Conservation (phyloP, 495 filamentous ascomycete species). For the Tuber magnatum region DNA sequence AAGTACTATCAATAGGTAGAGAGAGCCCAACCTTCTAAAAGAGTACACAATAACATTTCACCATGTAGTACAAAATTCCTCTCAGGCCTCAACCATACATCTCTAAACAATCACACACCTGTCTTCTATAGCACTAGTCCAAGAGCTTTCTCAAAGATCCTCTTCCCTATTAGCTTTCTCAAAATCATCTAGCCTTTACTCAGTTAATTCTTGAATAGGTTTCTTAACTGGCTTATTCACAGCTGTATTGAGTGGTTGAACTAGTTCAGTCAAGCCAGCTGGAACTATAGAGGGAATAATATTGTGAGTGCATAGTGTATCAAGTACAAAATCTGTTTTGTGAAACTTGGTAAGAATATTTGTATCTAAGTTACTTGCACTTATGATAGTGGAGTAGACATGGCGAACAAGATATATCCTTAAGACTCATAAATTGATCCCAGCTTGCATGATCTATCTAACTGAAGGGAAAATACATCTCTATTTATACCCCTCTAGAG, state of each 20-base stretch:
- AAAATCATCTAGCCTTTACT: too few relatives aligned
- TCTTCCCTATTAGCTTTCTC: too few relatives aligned
- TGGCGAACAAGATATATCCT: too few relatives aligned
- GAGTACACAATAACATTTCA: slow-evolving; percentile 11
- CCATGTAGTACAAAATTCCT: not conserved
- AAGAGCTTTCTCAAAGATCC: not conserved
- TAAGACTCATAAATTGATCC: too few relatives aligned
- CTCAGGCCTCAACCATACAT: slow-evolving; percentile 13
- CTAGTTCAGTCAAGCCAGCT: not conserved
- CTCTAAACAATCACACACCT: not conserved
- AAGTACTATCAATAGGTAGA: slow-evolving; percentile 14
- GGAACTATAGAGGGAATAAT: slow-evolving; percentile 6
- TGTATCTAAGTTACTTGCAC: too few relatives aligned
- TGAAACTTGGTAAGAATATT: too few relatives aligned
- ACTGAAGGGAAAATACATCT: too few relatives aligned
- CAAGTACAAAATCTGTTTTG: slow-evolving; percentile 7
- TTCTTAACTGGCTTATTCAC: slow-evolving; percentile 12
- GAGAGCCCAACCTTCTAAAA: slow-evolving; percentile 11
- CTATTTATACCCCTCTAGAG: too few relatives aligned
- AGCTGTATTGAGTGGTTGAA: slow-evolving; percentile 10
- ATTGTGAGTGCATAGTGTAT: slow-evolving; percentile 2
- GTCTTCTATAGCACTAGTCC: slow-evolving; percentile 2
- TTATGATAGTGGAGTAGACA: too few relatives aligned
- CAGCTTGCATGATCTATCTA: too few relatives aligned
- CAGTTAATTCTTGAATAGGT: not conserved